Percentiles rank a stretch among this genome's conserved stretches.
These are phyloP conservation scores for Erythrobasidium hasegawianum DNA, from an alignment of 1,284 basidiomycete genomes.

Conservation along the genomic window DNA sequence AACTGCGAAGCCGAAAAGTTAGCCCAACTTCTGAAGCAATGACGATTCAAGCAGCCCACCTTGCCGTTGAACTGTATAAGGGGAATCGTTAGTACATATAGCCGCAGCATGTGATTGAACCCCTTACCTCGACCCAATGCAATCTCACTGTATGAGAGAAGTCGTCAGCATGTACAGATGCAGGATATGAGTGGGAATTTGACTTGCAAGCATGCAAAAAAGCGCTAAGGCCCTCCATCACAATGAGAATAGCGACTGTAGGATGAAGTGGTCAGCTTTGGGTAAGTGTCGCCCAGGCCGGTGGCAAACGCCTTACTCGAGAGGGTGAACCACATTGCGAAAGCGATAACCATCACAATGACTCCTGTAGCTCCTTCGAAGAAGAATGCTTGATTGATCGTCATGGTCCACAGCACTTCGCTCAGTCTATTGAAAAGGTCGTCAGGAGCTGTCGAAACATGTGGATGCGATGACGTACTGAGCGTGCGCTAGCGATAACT, in stretches of 20 bases:
- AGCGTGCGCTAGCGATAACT: constrained; percentile 89
- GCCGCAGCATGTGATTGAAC: too few relatives aligned
- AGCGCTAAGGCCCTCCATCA: constrained; percentile 68
- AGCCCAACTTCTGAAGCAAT: neutral
- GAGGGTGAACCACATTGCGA: constrained; percentile 72
- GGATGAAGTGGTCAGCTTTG: constrained; percentile 29
- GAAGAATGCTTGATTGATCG: constrained; percentile 42
- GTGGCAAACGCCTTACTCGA: constrained; percentile 65
- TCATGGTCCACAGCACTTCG: constrained; percentile 63
- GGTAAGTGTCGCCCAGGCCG: constrained; percentile 6
- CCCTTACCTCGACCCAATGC: constrained; percentile 67
- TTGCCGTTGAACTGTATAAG: neutral
- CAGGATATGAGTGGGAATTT: too few relatives aligned
- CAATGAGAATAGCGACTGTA: constrained; percentile 40
- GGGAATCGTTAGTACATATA: too few relatives aligned
- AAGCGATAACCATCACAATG: constrained; percentile 63
- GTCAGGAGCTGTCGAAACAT: too few relatives aligned
- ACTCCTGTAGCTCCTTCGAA: constrained; percentile 55
- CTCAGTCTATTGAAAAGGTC: constrained; percentile 55
- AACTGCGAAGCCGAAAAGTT: constrained; percentile 49
- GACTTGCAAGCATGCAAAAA: constrained; percentile 76
- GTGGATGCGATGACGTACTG: constrained; percentile 54
- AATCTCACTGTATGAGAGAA: too few relatives aligned
- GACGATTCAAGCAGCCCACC: too few relatives aligned
- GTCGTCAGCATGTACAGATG: too few relatives aligned